Conservation (phyloP, 768 basidiomycete genomes). For the Lentinula edodes region DNA sequence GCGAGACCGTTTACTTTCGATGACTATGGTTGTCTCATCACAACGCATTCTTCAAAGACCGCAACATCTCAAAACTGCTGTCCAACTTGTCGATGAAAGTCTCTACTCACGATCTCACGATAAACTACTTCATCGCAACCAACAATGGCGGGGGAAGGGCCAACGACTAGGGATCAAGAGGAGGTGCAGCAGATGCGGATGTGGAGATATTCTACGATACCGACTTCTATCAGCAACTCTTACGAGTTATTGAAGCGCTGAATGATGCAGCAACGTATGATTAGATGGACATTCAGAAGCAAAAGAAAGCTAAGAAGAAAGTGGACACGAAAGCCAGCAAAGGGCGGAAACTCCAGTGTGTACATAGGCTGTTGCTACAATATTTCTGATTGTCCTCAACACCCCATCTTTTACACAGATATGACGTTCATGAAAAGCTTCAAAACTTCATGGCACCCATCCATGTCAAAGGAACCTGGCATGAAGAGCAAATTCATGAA, state of each 20-base stretch:
- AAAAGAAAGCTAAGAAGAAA: conserved; percentile 73
- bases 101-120: conserved; percentile 45
- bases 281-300: conserved; percentile 62
- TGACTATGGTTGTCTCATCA: conserved; percentile 86
- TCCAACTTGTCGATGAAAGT: conserved; percentile 75
- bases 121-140: conserved; percentile 62
- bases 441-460: conserved; percentile 97
- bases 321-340: conserved; percentile 97
- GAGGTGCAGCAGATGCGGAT: conserved; percentile 26
- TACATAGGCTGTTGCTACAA: conserved; percentile 1
- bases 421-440: conserved; percentile 92
- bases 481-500: conserved; percentile 95
- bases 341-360: conserved; percentile 84
- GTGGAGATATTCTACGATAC: conserved; percentile 75
- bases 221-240: conserved; percentile 89
- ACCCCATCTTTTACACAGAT: conserved; percentile 37
- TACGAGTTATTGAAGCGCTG: conserved; percentile 82
- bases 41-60: conserved; percentile 61
- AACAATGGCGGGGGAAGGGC: conserved; percentile 45
- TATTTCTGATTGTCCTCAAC: neutral
- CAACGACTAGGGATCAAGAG: conserved; percentile 33
- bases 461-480: conserved; percentile 67
- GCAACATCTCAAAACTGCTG: conserved; percentile 57
- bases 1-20: conserved; percentile 82
- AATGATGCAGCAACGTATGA: conserved; percentile 41